Conservation (phyloP, 345 rosid genomes). For the Acer yangbiense region DNA sequence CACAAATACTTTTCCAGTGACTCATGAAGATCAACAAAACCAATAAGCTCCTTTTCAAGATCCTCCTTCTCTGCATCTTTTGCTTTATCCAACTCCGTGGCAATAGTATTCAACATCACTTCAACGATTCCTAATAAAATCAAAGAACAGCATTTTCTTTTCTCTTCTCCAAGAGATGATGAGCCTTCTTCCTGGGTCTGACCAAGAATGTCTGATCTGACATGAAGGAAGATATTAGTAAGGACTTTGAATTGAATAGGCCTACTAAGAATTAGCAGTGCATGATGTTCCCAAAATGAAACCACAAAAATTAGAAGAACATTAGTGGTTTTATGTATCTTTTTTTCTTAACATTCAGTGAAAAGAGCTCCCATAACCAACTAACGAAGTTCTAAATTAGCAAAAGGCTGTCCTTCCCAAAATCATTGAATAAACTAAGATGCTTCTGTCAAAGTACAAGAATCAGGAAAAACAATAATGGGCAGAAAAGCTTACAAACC, state of each 20-base stretch:
- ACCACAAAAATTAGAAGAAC: neutral
- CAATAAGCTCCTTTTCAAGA: conserved; percentile 62
- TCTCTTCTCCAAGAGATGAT: conserved; percentile 52
- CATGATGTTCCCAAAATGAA: conserved; percentile 8
- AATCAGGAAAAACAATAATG: conserved; percentile 9
- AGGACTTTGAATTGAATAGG: neutral
- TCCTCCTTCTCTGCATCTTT: conserved; percentile 44
- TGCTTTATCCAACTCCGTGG: conserved; percentile 61
- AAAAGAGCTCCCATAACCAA: neutral
- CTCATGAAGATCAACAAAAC: conserved; percentile 49
- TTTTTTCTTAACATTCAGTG: neutral
- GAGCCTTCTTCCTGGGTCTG: conserved; percentile 50
- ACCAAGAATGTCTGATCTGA: conserved; percentile 63
- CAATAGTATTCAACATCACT: conserved; percentile 60
- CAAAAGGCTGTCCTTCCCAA: neutral
- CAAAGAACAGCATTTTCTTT: conserved; percentile 49
- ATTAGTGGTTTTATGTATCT: neutral
- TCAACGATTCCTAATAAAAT: conserved; percentile 60
- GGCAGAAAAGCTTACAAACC: conserved; percentile 40
- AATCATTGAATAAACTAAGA: neutral
- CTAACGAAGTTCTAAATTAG: neutral
- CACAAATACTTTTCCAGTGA: conserved; percentile 45
- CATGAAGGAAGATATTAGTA: conserved; percentile 31
- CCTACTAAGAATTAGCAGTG: neutral
- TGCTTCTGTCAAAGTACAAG: conserved; percentile 14